Base-by-base conservation (phyloP, 148 eudicot species). In the Salicornia ramosissima region DNA sequence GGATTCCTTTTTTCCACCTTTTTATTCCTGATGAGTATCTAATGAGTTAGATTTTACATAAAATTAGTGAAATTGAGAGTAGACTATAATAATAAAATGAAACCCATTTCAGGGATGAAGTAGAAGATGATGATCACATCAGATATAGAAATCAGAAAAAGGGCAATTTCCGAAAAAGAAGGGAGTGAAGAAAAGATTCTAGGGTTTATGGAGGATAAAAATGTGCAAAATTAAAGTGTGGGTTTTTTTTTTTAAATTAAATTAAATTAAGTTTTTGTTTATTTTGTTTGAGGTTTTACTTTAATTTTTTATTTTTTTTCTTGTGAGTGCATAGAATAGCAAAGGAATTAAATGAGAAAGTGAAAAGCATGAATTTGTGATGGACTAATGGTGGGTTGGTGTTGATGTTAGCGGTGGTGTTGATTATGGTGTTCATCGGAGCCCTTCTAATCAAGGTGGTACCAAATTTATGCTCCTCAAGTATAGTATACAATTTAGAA, bases 161-260 rank as follows among this genome's bases (percentile, higher is more conserved):
- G 11, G 49, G 22, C 18, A 8, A 21, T 19, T 6, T 24, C 13
- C 57, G 29, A 71, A 71, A 42, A 12, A 12, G 53, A 36, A 9
- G 68, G 75, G 63, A 46, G 57, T 60, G 47, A 53, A 16, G 59
- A 31, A 64, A 70, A 76, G 74, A 75, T 75, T 69, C 79, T 75
- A 75, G 74, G 79, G 74, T 70, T 75, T 70, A 40, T 29, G 57
- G 26, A 19, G 25, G 21, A 34, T 19, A 34, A 33, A 60, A 19
- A 60, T 31, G 26, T n/a, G 21, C 3, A 33, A 15, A 72, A 64
- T 56, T 50, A 29, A 29, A 16, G 52, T 19, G 10, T n/a, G 50
- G 71, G 45, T 33, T 67, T 67, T 49, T 18, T 16, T 10, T 10
- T 19, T 67, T 67, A 30, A 29, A 21, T 21, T 10, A 1, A 64